Base-by-base conservation (phyloP, 2,329 filamentous ascomycete genomes). In the Cercospora sp. region DNA sequence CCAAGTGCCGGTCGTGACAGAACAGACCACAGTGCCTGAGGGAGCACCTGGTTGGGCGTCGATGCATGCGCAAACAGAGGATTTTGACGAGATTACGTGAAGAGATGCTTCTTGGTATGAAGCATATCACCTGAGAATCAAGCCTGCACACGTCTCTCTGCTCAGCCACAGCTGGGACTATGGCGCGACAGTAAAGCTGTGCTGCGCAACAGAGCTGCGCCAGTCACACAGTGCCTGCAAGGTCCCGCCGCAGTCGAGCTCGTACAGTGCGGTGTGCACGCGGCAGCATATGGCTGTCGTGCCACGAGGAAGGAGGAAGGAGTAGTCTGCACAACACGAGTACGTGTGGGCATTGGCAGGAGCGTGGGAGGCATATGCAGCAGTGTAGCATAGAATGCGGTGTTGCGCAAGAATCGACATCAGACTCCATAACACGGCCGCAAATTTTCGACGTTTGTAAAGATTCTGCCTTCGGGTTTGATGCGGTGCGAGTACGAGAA, bases 1-100 rank as follows among this genome's bases (percentile, higher is more conserved):
- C 16, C 65, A 64, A 34, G 67, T 55, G 43, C 58, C 64, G 40
- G 63, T 49, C 18, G 67, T 61, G 16, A 53, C 67, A 37, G 68
- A 66, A 18, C 45, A 49, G 28, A 18, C 43, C 10, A 37, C 37
- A 59, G 59, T 51, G 28, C 59, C 59, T 51, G 63, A 61, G 49
- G 66, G 62, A 9, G 55, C 55, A 24, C 66, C 69, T 40, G 60
- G 53, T 7, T 70, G 69, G 69, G 63, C 61, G n/a, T 66, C 69
- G 18, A 66, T 49, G 63, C 69, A 70, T 43, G 69, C 69, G 12
- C 43, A 70, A 49, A 57, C 69, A 18, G 69, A 62, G 26, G 69
- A 70, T 18, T 66, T 70, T 26, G 49, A 59, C 30, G 69, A 66
- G 12, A 51, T 51, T 51, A 51, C 45, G 45, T 51, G 45, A 51